Evolutionary conservation across 2,329 filamentous ascomycete species (phyloP).

Genomic region (Leptographium procerum): DNA sequence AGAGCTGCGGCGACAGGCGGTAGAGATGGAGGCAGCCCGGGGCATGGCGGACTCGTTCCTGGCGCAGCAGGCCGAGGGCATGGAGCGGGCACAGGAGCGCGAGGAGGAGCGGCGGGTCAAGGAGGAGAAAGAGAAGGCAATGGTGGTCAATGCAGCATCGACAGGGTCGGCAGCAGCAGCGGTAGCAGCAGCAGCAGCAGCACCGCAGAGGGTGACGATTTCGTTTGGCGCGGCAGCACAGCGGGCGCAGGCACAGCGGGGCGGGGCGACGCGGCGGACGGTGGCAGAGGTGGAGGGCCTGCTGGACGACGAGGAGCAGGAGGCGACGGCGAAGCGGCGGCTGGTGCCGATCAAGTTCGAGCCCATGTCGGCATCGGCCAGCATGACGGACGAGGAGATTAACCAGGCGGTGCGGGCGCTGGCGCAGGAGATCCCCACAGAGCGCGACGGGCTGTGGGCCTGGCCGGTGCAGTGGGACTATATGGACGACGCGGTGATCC

Average conservation of each 20-base stretch:
- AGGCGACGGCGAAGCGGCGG: conserved; percentile 52
- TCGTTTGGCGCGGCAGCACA: conserved; percentile 84
- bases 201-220: conserved; percentile 75
- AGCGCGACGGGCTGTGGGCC: conserved; percentile 78
- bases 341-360: conserved; percentile 78
- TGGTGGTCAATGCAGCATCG: background rate
- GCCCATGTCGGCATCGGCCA: conserved; percentile 50
- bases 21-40: conserved; percentile 64
- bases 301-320: conserved; percentile 88
- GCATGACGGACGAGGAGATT: conserved; percentile 77
- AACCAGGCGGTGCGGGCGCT: conserved; percentile 70
- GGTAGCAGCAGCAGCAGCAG: background rate
- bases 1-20: conserved; percentile 57
- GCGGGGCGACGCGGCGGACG: conserved; percentile 55
- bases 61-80: conserved; percentile 68
- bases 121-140: background rate
- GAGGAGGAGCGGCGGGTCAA: conserved; percentile 19
- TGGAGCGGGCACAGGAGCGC: conserved; percentile 32
- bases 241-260: conserved; percentile 47
- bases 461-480: conserved; percentile 91
- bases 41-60: conserved; percentile 88
- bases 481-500: conserved; percentile 69
- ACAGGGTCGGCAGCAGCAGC: background rate
- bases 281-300: conserved; percentile 90
- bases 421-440: conserved; percentile 79